These are phyloP conservation scores for Miscanthus lutarioriparius DNA, from an alignment of 176 grass and related monocot genomes.

Conservation along the genomic window DNA sequence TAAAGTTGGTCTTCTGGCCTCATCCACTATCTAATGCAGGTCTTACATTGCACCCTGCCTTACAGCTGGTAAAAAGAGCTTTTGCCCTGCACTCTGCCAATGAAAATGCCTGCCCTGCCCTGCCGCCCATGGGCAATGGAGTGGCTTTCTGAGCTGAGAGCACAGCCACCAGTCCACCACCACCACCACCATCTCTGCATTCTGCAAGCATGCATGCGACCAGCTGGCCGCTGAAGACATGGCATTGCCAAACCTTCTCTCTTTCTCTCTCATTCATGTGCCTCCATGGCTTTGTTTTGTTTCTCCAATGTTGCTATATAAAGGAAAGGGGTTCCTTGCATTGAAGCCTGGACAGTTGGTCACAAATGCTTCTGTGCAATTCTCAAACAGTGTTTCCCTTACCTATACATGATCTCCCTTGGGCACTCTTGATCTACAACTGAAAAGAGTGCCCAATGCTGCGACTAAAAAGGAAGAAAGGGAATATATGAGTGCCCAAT, in stretches of 20 bases:
- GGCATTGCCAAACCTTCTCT: not conserved
- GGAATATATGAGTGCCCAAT: too few relatives aligned
- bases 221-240: conserved; percentile 12
- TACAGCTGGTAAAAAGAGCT: conserved; percentile 68
- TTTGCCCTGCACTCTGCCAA: conserved; percentile 47
- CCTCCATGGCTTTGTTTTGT: conserved; percentile 38
- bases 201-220: conserved; percentile 22
- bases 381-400: conserved; percentile 18
- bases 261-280: conserved; percentile 39
- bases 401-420: too few relatives aligned
- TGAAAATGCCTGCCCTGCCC: conserved; percentile 45
- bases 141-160: conserved; percentile 43
- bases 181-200: conserved; percentile 28
- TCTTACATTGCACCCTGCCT: conserved; percentile 51
- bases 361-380: conserved; percentile 26
- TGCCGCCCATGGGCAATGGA: conserved; percentile 48
- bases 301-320: conserved; percentile 42
- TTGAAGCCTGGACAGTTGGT: conserved; percentile 25
- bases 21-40: conserved; percentile 69
- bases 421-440: too few relatives aligned
- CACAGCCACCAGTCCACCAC: conserved; percentile 25
- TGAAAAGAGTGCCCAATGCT: too few relatives aligned
- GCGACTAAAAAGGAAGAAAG: too few relatives aligned
- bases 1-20: conserved; percentile 61
- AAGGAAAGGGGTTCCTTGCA: conserved; percentile 6